A percentile compares a stretch with the other conserved stretches of the same genome.
Conservation (phyloP, 495 filamentous ascomycete species). For the Talaromyces stipitatus region DNA sequence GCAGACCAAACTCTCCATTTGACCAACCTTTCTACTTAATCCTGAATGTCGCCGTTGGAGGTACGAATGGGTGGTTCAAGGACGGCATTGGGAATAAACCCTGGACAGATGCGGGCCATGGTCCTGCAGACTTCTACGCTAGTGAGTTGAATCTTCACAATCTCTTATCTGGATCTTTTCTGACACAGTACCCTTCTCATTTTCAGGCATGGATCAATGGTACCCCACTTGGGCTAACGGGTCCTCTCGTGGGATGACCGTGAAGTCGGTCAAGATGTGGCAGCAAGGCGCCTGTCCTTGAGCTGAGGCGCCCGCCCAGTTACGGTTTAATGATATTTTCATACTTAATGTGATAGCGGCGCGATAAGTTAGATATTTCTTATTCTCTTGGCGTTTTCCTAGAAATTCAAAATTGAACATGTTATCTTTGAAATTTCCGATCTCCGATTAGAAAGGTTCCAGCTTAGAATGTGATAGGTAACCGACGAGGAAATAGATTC, state of each 20-base stretch:
- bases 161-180: neutral
- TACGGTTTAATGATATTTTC: neutral
- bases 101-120: constrained; percentile 62
- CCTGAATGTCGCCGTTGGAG: constrained; percentile 73
- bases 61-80: constrained; percentile 79
- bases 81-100: constrained; percentile 65
- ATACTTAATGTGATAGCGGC: neutral
- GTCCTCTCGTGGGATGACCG: constrained; percentile 54
- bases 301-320: neutral
- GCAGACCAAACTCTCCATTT: constrained; percentile 57
- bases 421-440: neutral
- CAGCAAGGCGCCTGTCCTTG: constrained; percentile 44
- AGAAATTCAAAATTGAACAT: neutral
- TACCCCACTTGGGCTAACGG: constrained; percentile 60
- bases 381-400: neutral
- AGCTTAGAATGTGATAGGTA: neutral
- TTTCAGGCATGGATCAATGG: constrained; percentile 45
- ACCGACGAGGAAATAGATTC: neutral
- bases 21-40: constrained; percentile 78
- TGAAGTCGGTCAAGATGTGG: constrained; percentile 73
- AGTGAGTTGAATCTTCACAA: constrained; percentile 45
- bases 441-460: neutral
- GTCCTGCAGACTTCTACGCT: constrained; percentile 60
- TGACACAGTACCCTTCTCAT: neutral
- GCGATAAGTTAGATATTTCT: neutral